Evolutionary conservation across 1,284 basidiomycete genomes (phyloP).

Genomic region (Mrakiaceae sp.): DNA sequence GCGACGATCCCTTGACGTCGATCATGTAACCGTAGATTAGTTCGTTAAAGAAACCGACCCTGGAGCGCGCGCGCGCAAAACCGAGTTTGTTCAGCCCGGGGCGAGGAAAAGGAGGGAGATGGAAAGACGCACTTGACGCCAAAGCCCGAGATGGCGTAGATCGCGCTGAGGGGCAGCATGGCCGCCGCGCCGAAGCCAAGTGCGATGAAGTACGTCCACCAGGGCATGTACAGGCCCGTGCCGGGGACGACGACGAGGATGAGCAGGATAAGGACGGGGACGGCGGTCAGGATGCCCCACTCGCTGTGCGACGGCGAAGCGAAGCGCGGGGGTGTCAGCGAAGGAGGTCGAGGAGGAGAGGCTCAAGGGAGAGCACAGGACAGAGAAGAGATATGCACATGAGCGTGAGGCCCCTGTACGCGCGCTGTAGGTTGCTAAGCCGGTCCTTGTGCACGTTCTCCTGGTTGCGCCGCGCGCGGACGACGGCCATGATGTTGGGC

Average conservation of each 20-base stretch:
- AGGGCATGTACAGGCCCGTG: constrained; percentile 19
- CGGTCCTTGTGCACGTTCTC: constrained; percentile 18
- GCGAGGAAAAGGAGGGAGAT: not conserved
- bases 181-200: constrained; percentile 20
- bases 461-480: constrained; percentile 13
- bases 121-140: not conserved
- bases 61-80: not conserved
- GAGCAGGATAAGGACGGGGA: constrained; percentile 20
- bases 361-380: not conserved
- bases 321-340: constrained; percentile 1
- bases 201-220: constrained; percentile 21
- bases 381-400: not conserved
- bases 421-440: constrained; percentile 8
- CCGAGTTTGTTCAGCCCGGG: no score
- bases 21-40: constrained; percentile 16
- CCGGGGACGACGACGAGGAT: constrained; percentile 10
- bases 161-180: constrained; percentile 20
- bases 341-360: constrained; percentile 8
- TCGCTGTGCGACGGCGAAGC: constrained; percentile 3
- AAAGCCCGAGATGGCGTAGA: constrained; percentile 21
- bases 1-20: constrained; percentile 19
- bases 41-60: constrained; percentile 22
- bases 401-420: constrained; percentile 2
- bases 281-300: constrained; percentile 14
- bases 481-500: constrained; percentile 15